phyloP scores from a whole-genome alignment of 305 asterid genomes.

The Stenogyne calaminthoides region DNA sequence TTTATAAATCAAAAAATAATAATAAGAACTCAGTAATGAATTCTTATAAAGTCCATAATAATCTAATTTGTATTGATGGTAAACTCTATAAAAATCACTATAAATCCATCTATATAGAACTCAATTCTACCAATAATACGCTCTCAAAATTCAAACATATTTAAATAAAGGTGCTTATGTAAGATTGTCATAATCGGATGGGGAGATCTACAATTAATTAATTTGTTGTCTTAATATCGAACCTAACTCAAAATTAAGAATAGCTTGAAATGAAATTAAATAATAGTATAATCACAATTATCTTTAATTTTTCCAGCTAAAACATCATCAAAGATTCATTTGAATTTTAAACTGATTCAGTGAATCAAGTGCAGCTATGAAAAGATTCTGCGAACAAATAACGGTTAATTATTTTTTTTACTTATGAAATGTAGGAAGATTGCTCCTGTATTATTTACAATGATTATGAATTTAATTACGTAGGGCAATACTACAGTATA shows the following conservation, averaged over 20 bases:
- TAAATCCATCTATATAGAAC: background rate
- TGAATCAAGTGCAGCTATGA: background rate
- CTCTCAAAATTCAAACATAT: background rate
- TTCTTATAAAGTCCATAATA: no score
- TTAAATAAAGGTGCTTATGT: background rate
- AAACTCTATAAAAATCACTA: background rate
- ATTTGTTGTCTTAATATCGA: conserved; percentile 14
- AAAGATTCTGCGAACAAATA: conserved; percentile 20
- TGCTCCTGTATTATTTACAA: background rate
- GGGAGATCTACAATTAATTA: background rate
- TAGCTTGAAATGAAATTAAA: background rate
- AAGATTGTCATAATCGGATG: background rate
- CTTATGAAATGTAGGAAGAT: background rate
- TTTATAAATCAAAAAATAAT: background rate
- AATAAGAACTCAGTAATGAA: no score
- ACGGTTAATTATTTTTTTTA: background rate
- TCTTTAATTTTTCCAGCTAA: background rate
- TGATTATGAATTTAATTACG: background rate
- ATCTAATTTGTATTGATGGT: no score
- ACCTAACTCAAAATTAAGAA: conserved; percentile 19
- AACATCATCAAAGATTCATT: conserved; percentile 31
- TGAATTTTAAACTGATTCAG: conserved; percentile 30
- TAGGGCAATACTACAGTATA: background rate
- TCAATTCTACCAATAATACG: no score
- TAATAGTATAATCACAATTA: background rate